Conservation (phyloP, 2,329 filamentous ascomycete genomes). For the Arthrobotrys megalospora region DNA sequence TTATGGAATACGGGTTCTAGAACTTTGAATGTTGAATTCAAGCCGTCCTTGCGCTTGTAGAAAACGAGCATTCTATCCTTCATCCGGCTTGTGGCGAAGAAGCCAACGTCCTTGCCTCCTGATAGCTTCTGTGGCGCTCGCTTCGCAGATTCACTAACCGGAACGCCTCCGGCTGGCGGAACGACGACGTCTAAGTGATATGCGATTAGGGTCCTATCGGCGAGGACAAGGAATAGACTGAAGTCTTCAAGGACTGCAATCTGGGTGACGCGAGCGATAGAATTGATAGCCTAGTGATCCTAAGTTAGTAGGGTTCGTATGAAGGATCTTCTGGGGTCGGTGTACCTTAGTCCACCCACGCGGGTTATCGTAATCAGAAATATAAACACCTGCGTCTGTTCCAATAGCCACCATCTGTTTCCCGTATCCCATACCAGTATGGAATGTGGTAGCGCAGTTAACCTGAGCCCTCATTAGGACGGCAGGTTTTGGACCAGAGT, state of each 20-base stretch:
- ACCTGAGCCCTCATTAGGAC: constrained; percentile 88
- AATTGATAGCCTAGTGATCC: constrained; percentile 77
- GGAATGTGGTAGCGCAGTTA: constrained; percentile 93
- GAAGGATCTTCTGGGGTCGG: constrained; percentile 58
- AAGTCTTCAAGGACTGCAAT: constrained; percentile 97
- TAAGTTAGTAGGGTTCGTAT: constrained; percentile 43
- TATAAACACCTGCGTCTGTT: constrained; percentile 93
- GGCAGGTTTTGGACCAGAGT: constrained; percentile 76
- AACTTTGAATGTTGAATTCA: constrained; percentile 96
- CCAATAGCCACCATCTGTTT: constrained; percentile 93
- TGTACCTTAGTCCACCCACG: constrained; percentile 90
- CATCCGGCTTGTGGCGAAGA: constrained; percentile 96
- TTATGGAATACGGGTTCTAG: constrained; percentile 96
- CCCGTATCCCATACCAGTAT: constrained; percentile 75
- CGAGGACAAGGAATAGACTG: constrained; percentile 89
- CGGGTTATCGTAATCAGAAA: constrained; percentile 89
- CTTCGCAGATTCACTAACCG: constrained; percentile 60
- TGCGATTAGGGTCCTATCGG: constrained; percentile 90
- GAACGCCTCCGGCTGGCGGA: constrained; percentile 66
- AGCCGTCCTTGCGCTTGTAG: constrained; percentile 94
- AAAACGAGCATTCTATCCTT: constrained; percentile 95
- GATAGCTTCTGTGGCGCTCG: constrained; percentile 92
- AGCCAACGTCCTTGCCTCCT: constrained; percentile 90
- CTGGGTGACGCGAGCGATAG: constrained; percentile 82
- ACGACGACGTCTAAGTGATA: constrained; percentile 91